Evolutionary conservation across 768 basidiomycete genomes (phyloP).

Genomic region (Candolleomyces eurysporus): DNA sequence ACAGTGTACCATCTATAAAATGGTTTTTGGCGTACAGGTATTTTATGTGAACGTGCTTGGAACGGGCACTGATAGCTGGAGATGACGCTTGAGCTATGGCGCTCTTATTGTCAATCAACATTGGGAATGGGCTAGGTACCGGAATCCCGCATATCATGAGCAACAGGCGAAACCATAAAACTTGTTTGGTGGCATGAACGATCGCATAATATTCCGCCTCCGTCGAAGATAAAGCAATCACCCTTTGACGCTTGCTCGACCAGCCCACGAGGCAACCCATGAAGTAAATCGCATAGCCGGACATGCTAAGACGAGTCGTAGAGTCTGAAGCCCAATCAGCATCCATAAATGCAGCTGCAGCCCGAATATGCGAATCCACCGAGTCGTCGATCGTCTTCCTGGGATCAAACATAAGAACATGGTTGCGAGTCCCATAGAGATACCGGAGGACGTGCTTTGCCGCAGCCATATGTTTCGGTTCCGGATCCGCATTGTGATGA

Average conservation of each 20-base stretch:
- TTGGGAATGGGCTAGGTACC: too few relatives aligned
- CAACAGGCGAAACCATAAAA: slow-evolving; percentile 26
- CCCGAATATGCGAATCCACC: background rate
- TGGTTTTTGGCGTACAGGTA: slow-evolving; percentile 36
- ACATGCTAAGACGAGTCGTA: slow-evolving; percentile 23
- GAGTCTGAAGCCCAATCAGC: slow-evolving; percentile 24
- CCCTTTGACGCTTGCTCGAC: slow-evolving; percentile 28
- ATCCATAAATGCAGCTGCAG: slow-evolving; percentile 18
- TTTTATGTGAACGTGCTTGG: slow-evolving; percentile 24
- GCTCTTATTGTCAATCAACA: slow-evolving; percentile 20
- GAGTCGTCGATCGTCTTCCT: background rate
- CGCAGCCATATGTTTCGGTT: slow-evolving; percentile 20
- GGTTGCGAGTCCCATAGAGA: slow-evolving; percentile 21
- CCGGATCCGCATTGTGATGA: slow-evolving; percentile 22
- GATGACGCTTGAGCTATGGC: slow-evolving; percentile 14
- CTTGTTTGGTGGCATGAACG: slow-evolving; percentile 22
- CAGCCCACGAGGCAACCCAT: slow-evolving; percentile 26
- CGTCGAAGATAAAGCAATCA: slow-evolving; percentile 32
- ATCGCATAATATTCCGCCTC: too few relatives aligned
- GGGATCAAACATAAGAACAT: slow-evolving; percentile 11
- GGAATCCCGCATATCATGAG: slow-evolving; percentile 8
- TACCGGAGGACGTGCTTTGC: slow-evolving; percentile 26
- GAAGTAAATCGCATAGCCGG: slow-evolving; percentile 30
- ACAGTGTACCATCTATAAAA: slow-evolving; percentile 13
- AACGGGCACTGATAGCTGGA: slow-evolving; percentile 19